Percentiles rank a stretch among this genome's conserved stretches.
Conservation (phyloP, 2,329 filamentous ascomycete genomes). For the Aspergillus puulaauensis region DNA sequence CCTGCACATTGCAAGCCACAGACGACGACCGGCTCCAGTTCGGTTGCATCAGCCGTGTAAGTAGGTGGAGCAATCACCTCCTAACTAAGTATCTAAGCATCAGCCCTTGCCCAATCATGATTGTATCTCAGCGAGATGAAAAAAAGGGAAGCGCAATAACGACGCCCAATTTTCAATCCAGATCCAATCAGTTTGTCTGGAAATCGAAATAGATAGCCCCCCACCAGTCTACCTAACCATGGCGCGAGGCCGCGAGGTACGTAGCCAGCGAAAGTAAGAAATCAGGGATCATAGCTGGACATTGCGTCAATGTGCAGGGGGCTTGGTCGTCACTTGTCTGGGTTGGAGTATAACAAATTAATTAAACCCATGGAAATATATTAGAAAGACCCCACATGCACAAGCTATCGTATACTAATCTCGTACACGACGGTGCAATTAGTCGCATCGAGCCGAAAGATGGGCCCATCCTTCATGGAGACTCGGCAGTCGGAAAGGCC, state of each 20-base stretch:
- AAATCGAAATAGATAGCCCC: neutral
- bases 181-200: neutral
- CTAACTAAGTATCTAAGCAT: no score
- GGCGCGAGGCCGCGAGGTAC: neutral
- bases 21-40: neutral
- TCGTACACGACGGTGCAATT: neutral
- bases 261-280: neutral
- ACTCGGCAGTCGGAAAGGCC: neutral
- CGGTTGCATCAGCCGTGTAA: no score
- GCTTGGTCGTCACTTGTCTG: neutral
- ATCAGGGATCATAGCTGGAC: neutral
- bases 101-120: neutral
- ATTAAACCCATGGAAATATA: neutral
- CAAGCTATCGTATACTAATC: neutral
- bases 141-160: neutral
- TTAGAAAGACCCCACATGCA: neutral
- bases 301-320: neutral
- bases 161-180: neutral
- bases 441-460: neutral
- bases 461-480: neutral
- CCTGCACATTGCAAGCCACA: slow-evolving; percentile 2
- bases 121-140: neutral
- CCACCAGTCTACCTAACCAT: neutral
- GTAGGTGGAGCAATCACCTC: no score
- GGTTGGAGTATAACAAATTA: neutral